phyloP scores from a whole-genome alignment of 139 green algal species.

The Auxenochlorella protothecoides region DNA sequence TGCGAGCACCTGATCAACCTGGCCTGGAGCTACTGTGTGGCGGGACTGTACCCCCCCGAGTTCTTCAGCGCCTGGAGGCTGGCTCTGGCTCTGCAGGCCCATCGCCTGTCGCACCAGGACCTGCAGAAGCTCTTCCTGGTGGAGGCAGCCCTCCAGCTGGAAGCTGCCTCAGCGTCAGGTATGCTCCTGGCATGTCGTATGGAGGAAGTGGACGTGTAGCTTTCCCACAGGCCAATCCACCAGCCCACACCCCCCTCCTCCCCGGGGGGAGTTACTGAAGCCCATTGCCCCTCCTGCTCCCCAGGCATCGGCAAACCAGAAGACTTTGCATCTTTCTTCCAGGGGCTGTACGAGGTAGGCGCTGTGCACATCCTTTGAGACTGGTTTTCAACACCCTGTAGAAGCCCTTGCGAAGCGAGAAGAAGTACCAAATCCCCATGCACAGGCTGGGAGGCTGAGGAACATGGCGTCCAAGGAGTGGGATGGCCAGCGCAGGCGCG shows the following conservation, averaged over 20 bases:
- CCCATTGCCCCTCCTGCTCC: too few species aligned
- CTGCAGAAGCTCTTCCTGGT: conserved; percentile 24
- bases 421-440: too few species aligned
- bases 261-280: too few species aligned
- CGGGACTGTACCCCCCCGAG: conserved; percentile 5
- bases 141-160: conserved; percentile 16
- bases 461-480: too few species aligned
- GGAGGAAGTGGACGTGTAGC: too few species aligned
- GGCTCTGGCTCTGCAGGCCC: neutral
- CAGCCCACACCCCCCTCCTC: too few species aligned
- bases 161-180: neutral
- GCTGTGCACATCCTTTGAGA: neutral
- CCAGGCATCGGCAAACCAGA: neutral
- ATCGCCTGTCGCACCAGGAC: conserved; percentile 4
- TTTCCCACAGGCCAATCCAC: too few species aligned
- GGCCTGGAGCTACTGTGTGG: neutral
- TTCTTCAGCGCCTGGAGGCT: conserved; percentile 7
- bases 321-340: conserved; percentile 3
- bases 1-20: too few species aligned
- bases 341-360: conserved; percentile 8
- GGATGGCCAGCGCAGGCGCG: too few species aligned
- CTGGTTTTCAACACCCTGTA: neutral
- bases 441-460: too few species aligned
- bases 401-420: too few species aligned
- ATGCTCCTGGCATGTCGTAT: neutral